Conservation (phyloP, 805 yeast species). For the Isabelozyma rhagii region DNA sequence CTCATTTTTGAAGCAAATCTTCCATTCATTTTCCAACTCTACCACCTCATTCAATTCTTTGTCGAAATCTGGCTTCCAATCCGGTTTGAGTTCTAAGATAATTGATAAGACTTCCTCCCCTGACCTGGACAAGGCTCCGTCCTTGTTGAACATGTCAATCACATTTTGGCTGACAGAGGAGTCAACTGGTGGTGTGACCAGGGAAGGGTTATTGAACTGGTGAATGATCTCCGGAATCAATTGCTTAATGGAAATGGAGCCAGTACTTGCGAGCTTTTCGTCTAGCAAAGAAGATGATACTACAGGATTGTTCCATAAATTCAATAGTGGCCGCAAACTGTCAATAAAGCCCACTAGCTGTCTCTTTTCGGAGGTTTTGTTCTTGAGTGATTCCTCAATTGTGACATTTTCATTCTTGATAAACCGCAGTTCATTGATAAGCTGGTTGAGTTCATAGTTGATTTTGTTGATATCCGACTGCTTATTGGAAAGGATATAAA, state of each 20-base stretch:
- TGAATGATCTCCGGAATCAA: not conserved
- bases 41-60: slow-evolving; percentile 19
- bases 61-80: slow-evolving; percentile 31
- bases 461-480: slow-evolving; percentile 18
- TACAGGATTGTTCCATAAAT: not conserved
- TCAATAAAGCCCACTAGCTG: slow-evolving; percentile 11
- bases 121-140: slow-evolving; percentile 22
- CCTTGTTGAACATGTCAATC: slow-evolving; percentile 23
- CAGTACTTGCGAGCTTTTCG: not conserved
- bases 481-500: slow-evolving; percentile 19
- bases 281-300: not conserved
- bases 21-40: slow-evolving; percentile 31
- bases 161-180: slow-evolving; percentile 9
- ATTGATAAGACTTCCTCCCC: slow-evolving; percentile 23
- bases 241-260: not conserved
- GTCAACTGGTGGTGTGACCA: slow-evolving; percentile 12
- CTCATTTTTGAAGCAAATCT: slow-evolving; percentile 21
- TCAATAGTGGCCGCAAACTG: slow-evolving; percentile 16
- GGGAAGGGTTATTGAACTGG: not conserved
- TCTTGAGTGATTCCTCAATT: slow-evolving; percentile 24
- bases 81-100: slow-evolving; percentile 25
- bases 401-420: slow-evolving; percentile 18
- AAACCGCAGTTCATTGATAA: slow-evolving; percentile 11
- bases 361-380: slow-evolving; percentile 19
- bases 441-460: slow-evolving; percentile 8